Base-by-base conservation (phyloP, 2,329 filamentous ascomycete genomes). In the Ascochyta fabae region DNA sequence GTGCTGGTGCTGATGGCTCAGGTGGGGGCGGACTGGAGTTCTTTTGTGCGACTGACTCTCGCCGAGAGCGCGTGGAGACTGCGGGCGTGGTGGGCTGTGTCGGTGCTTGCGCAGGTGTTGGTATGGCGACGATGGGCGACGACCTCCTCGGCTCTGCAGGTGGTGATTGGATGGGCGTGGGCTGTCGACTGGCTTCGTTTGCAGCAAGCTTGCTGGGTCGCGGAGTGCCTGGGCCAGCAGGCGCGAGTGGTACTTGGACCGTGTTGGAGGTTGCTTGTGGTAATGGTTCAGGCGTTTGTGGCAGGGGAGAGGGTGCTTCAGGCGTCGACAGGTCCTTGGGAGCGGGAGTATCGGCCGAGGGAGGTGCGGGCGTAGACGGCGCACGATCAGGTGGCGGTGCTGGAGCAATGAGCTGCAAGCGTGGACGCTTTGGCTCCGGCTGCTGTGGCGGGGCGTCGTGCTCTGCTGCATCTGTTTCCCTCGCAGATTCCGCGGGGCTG, bases 171-270 rank as follows among this genome's bases (percentile, higher is more conserved):
- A 54, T 36, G 23, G 66, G 67, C 22, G 67, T 66, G 46, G 60
- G 40, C 23, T 66, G 48, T 43, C 65, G 42, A 40, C 55, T 65
- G 6, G 53, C 29, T 33, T 48, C 33, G 45, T 41, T 51, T 13
- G 56, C 40, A 33, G 60, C 42, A 31, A 59, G 24, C 59, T 69
- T 42, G 54, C 33, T 39, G 48, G 49, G 34, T 40, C 65, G 67
- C 27, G 70, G 68, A 4, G 72, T 74, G 48, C 66, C 65, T 23
- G 73, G 75, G 10, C 77, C 77, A 34, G 77, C 78, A 36, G 79
- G 79, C 35, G 78, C 79, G 27, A 80, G 74, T 31, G 81, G 78
- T 12, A 81, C 70, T 63, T 65, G 76, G 1, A 72, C 56, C 16
- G 68, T 71, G 38, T n/a, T 58, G 3, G 42, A 38, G 15, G 55